Evolutionary conservation across 1,284 basidiomycete species (phyloP).

Genomic region (Ustilago cynodontis): DNA sequence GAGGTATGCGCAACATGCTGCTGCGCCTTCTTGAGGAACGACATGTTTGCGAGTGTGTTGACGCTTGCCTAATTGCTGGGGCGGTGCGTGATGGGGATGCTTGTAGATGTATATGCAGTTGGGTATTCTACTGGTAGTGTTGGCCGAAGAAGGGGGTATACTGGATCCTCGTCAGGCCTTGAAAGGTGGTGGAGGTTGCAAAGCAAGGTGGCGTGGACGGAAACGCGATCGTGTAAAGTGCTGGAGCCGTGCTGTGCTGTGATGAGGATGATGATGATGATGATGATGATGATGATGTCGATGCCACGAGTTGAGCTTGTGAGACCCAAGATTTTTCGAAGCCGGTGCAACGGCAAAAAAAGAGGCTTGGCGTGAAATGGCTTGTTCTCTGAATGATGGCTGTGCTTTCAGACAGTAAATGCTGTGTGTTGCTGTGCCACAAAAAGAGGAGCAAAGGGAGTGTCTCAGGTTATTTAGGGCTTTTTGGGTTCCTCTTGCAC

Average conservation of each 20-base stretch:
- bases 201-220: slow-evolving; percentile 2
- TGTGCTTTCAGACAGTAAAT: background rate
- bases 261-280: background rate
- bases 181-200: slow-evolving; percentile 6
- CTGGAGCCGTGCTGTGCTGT: background rate
- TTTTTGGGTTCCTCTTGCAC: background rate
- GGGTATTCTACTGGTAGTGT: background rate
- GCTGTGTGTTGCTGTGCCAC: slow-evolving; percentile 2
- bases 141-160: slow-evolving; percentile 27
- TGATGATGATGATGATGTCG: background rate
- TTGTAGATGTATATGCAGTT: slow-evolving; percentile 7
- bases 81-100: background rate
- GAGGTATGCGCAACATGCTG: slow-evolving; percentile 81
- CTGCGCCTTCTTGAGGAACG: slow-evolving; percentile 65
- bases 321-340: background rate
- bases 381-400: background rate
- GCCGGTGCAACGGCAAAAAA: background rate
- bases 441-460: background rate
- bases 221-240: slow-evolving; percentile 1
- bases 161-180: slow-evolving; percentile 10
- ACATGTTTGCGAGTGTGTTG: slow-evolving; percentile 40
- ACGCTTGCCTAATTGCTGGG: background rate
- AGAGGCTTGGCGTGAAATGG: background rate
- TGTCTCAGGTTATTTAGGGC: slow-evolving; percentile 1
- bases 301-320: background rate